Conservation (phyloP, 179 eudicot species). For the Nepenthes alata region DNA sequence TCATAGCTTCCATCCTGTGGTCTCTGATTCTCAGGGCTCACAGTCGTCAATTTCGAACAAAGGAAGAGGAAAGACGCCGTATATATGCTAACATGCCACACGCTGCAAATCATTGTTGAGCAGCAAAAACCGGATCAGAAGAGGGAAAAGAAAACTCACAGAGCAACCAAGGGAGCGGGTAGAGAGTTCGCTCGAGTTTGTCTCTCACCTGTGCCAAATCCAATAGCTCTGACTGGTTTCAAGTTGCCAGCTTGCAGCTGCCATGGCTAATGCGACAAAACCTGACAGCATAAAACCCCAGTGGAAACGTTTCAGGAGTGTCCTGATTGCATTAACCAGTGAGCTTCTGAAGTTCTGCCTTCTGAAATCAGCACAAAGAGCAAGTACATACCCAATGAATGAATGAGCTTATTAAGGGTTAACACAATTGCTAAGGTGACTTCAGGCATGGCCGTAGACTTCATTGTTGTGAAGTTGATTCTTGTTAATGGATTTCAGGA, state of each 20-base stretch:
- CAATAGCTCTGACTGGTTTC: constrained; percentile 70
- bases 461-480: no score
- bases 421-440: no score
- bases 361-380: constrained; percentile 16
- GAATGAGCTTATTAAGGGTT: no score
- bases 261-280: constrained; percentile 48
- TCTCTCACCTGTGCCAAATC: constrained; percentile 87
- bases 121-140: background rate
- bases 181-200: no score
- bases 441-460: no score
- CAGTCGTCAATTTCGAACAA: constrained; percentile 47
- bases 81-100: constrained; percentile 80
- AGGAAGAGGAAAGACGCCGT: constrained; percentile 82
- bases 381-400: background rate
- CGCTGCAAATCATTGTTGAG: constrained; percentile 32
- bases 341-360: constrained; percentile 44
- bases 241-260: constrained; percentile 70
- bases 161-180: background rate
- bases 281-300: constrained; percentile 70
- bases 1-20: constrained; percentile 35
- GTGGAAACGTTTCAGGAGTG: constrained; percentile 44
- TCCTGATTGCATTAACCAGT: constrained; percentile 26
- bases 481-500: no score
- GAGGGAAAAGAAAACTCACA: background rate
- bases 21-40: constrained; percentile 18